Conservation (phyloP, 345 rosid genomes). For the Murraya paniculata region DNA sequence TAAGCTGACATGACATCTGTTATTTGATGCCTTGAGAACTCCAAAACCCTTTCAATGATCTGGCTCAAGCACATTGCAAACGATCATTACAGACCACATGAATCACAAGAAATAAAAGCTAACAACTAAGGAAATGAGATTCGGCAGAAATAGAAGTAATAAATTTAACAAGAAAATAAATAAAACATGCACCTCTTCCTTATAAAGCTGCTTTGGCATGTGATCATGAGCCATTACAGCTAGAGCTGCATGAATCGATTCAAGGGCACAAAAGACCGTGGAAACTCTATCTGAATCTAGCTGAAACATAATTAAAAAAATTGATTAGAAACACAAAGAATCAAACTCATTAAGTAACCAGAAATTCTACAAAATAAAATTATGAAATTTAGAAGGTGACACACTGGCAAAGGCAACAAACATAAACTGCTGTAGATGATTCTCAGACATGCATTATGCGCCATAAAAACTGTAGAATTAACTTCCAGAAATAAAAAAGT, state of each 20-base stretch:
- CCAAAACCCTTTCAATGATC: conserved; percentile 96
- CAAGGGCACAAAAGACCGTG: conserved; percentile 77
- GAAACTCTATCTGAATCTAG: conserved; percentile 70
- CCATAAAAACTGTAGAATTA: conserved; percentile 6
- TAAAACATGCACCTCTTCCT: conserved; percentile 72
- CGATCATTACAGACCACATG: not conserved
- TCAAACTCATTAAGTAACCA: not conserved
- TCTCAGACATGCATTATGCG: not conserved
- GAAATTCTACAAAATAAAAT: not conserved
- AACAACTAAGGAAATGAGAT: not conserved
- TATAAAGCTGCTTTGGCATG: conserved; percentile 95
- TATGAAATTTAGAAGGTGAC: not conserved
- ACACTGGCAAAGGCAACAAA: not conserved
- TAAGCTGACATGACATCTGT: conserved; percentile 81
- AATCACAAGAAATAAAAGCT: not conserved
- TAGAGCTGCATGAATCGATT: conserved; percentile 91
- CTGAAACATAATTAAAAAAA: conserved; percentile 44
- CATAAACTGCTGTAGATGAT: not conserved
- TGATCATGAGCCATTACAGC: conserved; percentile 83
- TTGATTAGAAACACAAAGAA: conserved; percentile 10
- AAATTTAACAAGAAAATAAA: conserved; percentile 20
- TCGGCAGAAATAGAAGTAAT: not conserved
- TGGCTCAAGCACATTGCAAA: conserved; percentile 29
- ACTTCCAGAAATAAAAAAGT: not conserved
- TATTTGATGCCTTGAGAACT: conserved; percentile 90